phyloP scores from a whole-genome alignment of 2,329 filamentous ascomycete species.

The Microsporum canis region DNA sequence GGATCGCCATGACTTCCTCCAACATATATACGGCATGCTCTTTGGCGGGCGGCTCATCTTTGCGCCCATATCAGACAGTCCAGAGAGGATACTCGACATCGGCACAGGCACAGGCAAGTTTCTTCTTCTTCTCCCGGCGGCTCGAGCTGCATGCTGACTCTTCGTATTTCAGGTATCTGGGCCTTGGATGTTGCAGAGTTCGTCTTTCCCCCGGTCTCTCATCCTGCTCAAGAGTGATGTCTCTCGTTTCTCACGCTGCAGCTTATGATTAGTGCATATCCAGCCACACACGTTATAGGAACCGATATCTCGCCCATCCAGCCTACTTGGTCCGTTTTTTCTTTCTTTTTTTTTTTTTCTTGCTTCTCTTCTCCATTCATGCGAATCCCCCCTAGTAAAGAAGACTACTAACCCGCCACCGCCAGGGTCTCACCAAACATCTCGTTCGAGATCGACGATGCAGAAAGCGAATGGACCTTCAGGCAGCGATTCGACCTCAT shows the following conservation, averaged over 20 bases:
- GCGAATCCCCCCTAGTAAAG: background rate
- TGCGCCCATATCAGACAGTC: slow-evolving; percentile 18
- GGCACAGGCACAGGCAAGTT: slow-evolving; percentile 15
- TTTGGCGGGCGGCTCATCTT: slow-evolving; percentile 16
- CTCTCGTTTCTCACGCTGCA: background rate
- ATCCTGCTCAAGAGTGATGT: background rate
- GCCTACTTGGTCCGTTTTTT: slow-evolving; percentile 12
- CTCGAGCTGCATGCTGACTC: background rate
- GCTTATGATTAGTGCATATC: slow-evolving; percentile 3
- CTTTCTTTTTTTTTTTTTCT: background rate
- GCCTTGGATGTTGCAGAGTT: slow-evolving; percentile 15
- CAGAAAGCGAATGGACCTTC: slow-evolving; percentile 20
- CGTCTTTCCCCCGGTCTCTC: background rate
- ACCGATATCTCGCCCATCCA: slow-evolving; percentile 16
- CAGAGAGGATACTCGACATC: slow-evolving; percentile 13
- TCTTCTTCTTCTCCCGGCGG: background rate
- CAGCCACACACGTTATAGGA: slow-evolving; percentile 9
- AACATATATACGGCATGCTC: slow-evolving; percentile 18
- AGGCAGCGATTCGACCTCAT: slow-evolving; percentile 21
- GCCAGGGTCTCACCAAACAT: slow-evolving; percentile 22
- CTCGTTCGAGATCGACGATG: slow-evolving; percentile 23
- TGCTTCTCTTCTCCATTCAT: background rate
- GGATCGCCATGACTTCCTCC: slow-evolving; percentile 15
- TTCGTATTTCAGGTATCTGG: slow-evolving; percentile 9
- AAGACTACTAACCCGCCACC: background rate